Percentiles rank a stretch among this genome's conserved stretches.
Conservation (phyloP, 2,329 filamentous ascomycete species). For the Chaetomium sp. region DNA sequence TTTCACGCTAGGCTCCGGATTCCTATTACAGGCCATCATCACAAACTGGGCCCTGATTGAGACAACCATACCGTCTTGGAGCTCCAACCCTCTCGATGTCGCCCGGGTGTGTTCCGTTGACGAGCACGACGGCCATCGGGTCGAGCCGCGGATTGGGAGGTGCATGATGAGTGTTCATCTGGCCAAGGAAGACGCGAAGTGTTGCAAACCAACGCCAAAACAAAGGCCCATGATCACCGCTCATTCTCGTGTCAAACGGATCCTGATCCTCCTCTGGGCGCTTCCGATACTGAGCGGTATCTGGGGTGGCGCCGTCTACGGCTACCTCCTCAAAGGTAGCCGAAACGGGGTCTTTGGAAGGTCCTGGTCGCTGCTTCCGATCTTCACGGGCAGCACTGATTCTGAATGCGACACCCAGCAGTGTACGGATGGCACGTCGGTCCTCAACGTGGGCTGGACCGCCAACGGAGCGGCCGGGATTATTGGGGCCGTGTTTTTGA, state of each 20-base stretch:
- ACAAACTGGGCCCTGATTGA: conserved; percentile 36
- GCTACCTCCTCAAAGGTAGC: conserved; percentile 30
- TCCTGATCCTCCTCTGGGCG: conserved; percentile 34
- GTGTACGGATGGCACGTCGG: conserved; percentile 37
- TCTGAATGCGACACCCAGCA: conserved; percentile 23
- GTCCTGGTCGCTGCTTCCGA: conserved; percentile 36
- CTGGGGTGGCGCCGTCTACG: conserved; percentile 32
- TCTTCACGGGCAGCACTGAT: conserved; percentile 34
- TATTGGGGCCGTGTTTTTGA: conserved; percentile 36
- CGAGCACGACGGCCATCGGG: conserved; percentile 27
- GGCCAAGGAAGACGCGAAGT: conserved; percentile 25
- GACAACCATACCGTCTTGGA: conserved; percentile 38
- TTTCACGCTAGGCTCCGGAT: conserved; percentile 35
- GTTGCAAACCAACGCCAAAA: conserved; percentile 27
- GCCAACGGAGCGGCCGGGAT: conserved; percentile 29
- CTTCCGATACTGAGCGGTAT: conserved; percentile 28
- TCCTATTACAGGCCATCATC: conserved; percentile 37
- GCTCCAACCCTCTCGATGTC: conserved; percentile 39
- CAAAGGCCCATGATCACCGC: conserved; percentile 35
- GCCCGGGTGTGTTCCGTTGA: conserved; percentile 32
- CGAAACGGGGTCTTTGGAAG: conserved; percentile 33
- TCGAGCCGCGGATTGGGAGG: conserved; percentile 27
- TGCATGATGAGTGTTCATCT: conserved; percentile 39
- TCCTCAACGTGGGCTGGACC: conserved; percentile 37
- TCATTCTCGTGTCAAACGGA: conserved; percentile 32